Conservation (phyloP, 257 asterid species). For the Craterostigma plantagineum region DNA sequence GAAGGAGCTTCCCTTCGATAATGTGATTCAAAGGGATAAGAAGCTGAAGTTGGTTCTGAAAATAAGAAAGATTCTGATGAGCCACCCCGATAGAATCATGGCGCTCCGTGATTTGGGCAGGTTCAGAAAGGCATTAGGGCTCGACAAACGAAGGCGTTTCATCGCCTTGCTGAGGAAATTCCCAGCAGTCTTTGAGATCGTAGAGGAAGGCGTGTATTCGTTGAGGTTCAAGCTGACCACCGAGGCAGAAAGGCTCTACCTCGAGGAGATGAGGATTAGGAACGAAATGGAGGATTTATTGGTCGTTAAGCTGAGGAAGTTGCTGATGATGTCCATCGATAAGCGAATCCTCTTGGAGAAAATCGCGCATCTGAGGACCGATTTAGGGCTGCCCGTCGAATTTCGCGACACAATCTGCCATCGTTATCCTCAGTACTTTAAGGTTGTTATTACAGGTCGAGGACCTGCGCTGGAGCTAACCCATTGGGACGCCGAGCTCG, state of each 20-base stretch:
- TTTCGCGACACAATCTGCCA: conserved; percentile 72
- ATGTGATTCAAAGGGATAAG: conserved; percentile 92
- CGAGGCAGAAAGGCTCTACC: conserved; percentile 84
- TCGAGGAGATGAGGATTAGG: conserved; percentile 72
- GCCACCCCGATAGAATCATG: conserved; percentile 80
- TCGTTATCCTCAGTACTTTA: conserved; percentile 83
- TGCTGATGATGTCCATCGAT: conserved; percentile 87
- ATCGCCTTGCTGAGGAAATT: conserved; percentile 67
- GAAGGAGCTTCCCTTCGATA: conserved; percentile 80
- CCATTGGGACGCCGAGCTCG: conserved; percentile 89
- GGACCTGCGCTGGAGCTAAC: conserved; percentile 84
- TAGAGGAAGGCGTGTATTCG: conserved; percentile 87
- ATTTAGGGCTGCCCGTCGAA: conserved; percentile 76
- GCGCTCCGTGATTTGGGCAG: conserved; percentile 66
- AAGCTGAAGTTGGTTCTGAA: conserved; percentile 73
- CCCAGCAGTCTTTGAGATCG: conserved; percentile 87
- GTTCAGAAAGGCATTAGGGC: conserved; percentile 54
- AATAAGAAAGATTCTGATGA: conserved; percentile 72
- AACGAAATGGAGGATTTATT: conserved; percentile 84
- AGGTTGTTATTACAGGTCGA: conserved; percentile 54
- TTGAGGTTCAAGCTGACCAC: conserved; percentile 65
- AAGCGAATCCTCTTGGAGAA: conserved; percentile 83
- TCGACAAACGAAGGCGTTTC: conserved; percentile 51
- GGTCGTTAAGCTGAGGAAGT: conserved; percentile 70
- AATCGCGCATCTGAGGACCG: conserved; percentile 74